Percentiles rank a stretch among this genome's conserved stretches.
These are phyloP conservation scores for Leishmania martiniquensis DNA, from an alignment of 208 protist species.

Conservation along the genomic window DNA sequence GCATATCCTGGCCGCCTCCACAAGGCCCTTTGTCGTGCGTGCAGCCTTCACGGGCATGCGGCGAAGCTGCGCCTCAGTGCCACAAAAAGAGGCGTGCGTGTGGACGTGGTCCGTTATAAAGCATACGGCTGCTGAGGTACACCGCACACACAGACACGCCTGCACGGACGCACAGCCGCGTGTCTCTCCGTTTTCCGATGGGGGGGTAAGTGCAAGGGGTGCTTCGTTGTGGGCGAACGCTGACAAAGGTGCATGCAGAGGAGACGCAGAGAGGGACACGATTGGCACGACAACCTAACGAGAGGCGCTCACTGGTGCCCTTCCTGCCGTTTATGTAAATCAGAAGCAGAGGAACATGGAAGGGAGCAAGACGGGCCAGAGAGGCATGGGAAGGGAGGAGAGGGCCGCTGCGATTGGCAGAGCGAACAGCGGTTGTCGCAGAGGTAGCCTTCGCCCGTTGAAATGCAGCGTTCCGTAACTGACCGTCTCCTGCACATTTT, in stretches of 20 bases:
- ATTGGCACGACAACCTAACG: too few relatives aligned
- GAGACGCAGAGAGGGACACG: too few relatives aligned
- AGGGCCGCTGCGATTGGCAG: neutral
- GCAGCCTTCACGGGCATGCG: constrained; percentile 14
- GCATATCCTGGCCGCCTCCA: constrained; percentile 49
- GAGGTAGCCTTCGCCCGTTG: neutral
- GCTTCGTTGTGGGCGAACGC: too few relatives aligned
- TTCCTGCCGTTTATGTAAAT: too few relatives aligned
- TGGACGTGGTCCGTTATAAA: neutral
- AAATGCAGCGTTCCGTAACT: neutral
- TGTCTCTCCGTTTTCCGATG: too few relatives aligned
- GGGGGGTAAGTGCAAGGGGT: too few relatives aligned
- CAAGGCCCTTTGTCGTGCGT: constrained; percentile 30
- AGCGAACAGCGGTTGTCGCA: neutral
- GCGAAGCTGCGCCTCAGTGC: neutral
- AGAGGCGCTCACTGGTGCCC: too few relatives aligned
- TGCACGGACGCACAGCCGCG: neutral
- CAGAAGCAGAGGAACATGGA: too few relatives aligned
- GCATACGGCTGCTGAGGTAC: neutral
- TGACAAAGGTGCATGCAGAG: too few relatives aligned
- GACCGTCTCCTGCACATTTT: too few relatives aligned
- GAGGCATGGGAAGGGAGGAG: neutral
- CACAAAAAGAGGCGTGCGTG: neutral
- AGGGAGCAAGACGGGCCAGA: too few relatives aligned
- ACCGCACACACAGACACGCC: neutral